Evolutionary conservation across 2,329 filamentous ascomycete species (phyloP), one percentile per base, ranked within the genome.

Genomic region (Pseudocercospora macadamiae): DNA sequence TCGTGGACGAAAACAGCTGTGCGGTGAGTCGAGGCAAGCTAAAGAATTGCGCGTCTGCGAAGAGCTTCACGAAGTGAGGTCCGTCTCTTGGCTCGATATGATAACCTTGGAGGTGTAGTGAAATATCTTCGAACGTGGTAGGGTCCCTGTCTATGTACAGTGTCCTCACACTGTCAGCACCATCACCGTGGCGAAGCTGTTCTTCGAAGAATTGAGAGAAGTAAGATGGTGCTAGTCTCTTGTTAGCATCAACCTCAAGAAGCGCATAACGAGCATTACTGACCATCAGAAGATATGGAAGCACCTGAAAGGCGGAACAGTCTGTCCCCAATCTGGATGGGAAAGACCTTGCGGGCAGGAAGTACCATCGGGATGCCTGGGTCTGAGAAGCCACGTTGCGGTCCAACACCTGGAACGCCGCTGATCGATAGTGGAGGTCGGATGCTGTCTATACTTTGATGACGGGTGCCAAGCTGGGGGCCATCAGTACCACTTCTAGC

Each of bases 141-240:
- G 93, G 93, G 75, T 97, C 93, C 61, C 93, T 89, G 75, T 97
- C 93, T 70, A 97, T 97, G 76, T 97, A 97, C 5, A 97, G 81
- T 0, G 93, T 96, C 65, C 89, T 87, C 59, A 96, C 76, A 54
- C 77, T 79, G 39, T 76, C 75, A 55, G 86, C 81, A 56, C 82
- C 82, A 60, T 86, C 82, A 49, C 83, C 87, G 66, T 80, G 77
- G 57, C 84, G 83, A 37, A 97, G 76, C 76, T 97, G 93, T 68
- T 90, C 90, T 66, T 87, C 83, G 75, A 97, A 97, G 79, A 95
- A 97, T 67, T 91, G 89, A 18, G 93, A 96, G 77, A 97, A 97
- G 75, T 97, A 97, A 51, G 93, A 97, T 59, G 93, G 93, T 70
- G 92, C 93, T 96, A 77, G 80, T 79, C 4, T 28, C 72, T 71